Evolutionary conservation across 2,329 filamentous ascomycete species (phyloP), one percentile per base, ranked within the genome.

Genomic region (Fusarium armeniacum): DNA sequence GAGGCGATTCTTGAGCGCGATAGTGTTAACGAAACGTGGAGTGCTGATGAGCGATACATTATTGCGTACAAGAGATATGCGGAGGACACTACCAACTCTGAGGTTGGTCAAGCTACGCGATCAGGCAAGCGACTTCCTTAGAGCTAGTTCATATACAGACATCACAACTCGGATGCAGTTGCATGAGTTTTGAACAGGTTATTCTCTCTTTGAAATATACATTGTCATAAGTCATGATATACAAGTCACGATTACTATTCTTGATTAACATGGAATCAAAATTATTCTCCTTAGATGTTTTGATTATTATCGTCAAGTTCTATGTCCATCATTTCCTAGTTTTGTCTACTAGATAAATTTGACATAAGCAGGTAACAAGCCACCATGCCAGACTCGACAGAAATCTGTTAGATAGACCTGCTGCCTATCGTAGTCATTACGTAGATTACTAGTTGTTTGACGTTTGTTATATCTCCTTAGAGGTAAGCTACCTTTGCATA

Each of bases 41-140:
- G 91, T 74, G 89, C 90, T 20, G 85, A 84, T 55, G 86, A 90
- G 67, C 81, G 88, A 74, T 94, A 93, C 76, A 77, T 92, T 64
- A 84, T 86, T 12, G 90, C 91, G 18, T 94, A 93, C 77, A 84
- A 85, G 78, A 78, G 88, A 62, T 91, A 91, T 80, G 89, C 89
- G 0, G 88, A 91, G 52, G 87, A 91, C 74, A 86, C 83, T 24
- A 90, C 89, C 18, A 83, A 88, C 72, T 89, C 87, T 22, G 81
- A 88, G 73, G 83, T 90, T 22, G 89, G 83, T 1, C 85, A 89
- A 78, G 88, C 89, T 16, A 90, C 86, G 5, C 83, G 91, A 70
- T 82, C 85, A 62, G 90, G 91, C 0, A 84, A 83, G 58, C 85
- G 82, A 13, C 83, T 93, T 59, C 91, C 91, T 6, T 76, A 51